Evolutionary conservation across 345 rosid genomes (phyloP), one percentile per base, ranked within the genome.

Genomic region (Brassica incana): DNA sequence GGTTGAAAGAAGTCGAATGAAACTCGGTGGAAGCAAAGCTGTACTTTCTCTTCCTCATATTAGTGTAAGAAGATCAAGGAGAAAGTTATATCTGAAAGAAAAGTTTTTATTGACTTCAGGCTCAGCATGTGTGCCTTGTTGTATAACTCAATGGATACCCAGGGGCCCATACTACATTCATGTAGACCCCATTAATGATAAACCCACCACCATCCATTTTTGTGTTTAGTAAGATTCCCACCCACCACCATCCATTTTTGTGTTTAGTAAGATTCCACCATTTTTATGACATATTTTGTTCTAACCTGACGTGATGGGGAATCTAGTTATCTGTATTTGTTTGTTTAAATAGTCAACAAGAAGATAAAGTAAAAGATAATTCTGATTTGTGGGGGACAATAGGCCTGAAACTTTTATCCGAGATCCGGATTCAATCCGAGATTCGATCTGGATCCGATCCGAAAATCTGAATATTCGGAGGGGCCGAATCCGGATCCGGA

Each of bases 331-430:
- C 38, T 18, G 52, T 18, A 14, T 40, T 58, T 40, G 61, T 29
- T 30, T 45, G 33, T 20, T 60, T 23, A 25, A 20, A 62, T 50
- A 50, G 62, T 69, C 27, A 77, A 69, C 27, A 70, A 50, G 9
- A 71, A 70, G 65, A 77, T 63, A 77, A 62, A 60, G 32, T 4
- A 23, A 70, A 29, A 6, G 5, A 12, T n/a, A 50, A 54, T 16
- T 72, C 20, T 66, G 30, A 66, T 78, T 66, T 14, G 70, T 67
- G 74, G 78, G 73, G 82, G 59, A 23, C 2, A 23, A 23, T 23
- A 23, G 25, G 25, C 2, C 25, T 23, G 25, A 0, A 23, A 23
- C 25, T 23, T 23, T 23, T 23, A 23, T 23, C 25, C 0, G 25
- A 23, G 2, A 23, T 23, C 25, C 25, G 25, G 25, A 23, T 23